Conservation (phyloP, 2,329 filamentous ascomycete genomes). For the Penicillium sclerotigenum region DNA sequence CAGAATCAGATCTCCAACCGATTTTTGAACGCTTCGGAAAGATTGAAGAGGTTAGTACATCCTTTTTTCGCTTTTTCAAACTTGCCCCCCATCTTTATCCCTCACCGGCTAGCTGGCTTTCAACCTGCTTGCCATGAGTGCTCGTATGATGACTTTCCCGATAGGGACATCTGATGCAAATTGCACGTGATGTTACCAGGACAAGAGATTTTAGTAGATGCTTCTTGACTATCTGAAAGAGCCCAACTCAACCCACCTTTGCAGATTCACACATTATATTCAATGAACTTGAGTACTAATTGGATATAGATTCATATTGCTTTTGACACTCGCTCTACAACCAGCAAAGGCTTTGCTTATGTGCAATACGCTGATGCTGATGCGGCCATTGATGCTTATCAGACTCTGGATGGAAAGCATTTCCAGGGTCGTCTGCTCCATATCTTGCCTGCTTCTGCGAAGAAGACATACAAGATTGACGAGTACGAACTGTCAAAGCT, state of each 20-base stretch:
- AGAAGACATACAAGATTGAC: constrained; percentile 76
- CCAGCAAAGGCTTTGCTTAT: constrained; percentile 87
- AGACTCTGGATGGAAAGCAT: constrained; percentile 73
- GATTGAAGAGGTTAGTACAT: constrained; percentile 76
- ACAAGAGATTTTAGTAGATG: constrained; percentile 99
- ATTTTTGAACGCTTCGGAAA: constrained; percentile 69
- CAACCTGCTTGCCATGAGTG: constrained; percentile 18
- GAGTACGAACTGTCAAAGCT: constrained; percentile 88
- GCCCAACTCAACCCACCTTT: constrained; percentile 28
- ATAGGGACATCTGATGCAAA: constrained; percentile 99
- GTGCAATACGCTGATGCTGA: constrained; percentile 72
- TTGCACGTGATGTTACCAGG: constrained; percentile 83
- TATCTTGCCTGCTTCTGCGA: constrained; percentile 78
- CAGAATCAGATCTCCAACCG: constrained; percentile 70
- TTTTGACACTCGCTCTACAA: constrained; percentile 64
- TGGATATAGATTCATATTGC: constrained; percentile 76
- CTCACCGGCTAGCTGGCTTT: constrained; percentile 14
- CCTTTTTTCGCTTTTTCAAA: constrained; percentile 13
- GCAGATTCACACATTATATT: constrained; percentile 16
- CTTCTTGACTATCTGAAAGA: constrained; percentile 82
- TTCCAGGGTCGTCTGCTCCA: constrained; percentile 93
- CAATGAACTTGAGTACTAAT: constrained; percentile 42
- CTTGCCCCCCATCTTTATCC: neutral
- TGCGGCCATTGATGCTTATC: constrained; percentile 74
- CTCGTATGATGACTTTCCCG: constrained; percentile 89